Conservation (phyloP, 164 flowering plant species). For the Cinnamomum micranthum region DNA sequence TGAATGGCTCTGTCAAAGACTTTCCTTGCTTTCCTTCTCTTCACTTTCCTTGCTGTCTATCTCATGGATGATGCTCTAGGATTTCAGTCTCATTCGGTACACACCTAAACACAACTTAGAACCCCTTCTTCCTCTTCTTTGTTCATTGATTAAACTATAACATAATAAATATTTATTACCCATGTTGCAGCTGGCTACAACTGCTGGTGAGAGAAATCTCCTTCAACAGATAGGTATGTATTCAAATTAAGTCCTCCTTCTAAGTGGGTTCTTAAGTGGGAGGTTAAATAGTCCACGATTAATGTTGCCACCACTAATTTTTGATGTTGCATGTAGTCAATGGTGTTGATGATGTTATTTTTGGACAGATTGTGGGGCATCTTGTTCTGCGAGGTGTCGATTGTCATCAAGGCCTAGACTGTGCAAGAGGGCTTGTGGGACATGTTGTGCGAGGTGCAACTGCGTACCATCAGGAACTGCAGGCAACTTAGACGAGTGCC, state of each 20-base stretch:
- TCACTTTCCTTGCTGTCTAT: not conserved
- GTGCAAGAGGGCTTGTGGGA: slow-evolving; percentile 44
- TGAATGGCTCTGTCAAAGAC: slow-evolving; percentile 2
- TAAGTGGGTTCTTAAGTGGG: too few relatives aligned
- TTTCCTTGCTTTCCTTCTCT: not conserved
- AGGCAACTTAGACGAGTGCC: slow-evolving; percentile 27
- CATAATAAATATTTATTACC: not conserved
- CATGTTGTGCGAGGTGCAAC: slow-evolving; percentile 32
- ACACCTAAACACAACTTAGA: not conserved
- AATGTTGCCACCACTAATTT: not conserved
- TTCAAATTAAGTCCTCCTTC: too few relatives aligned
- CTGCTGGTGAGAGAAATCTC: not conserved
- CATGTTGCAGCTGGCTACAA: not conserved
- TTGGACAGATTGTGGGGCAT: slow-evolving; percentile 22
- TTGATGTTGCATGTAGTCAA: not conserved
- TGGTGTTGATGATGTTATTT: too few relatives aligned
- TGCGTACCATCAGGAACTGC: slow-evolving; percentile 43
- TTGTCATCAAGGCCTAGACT: slow-evolving; percentile 28
- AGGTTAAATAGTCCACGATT: not conserved
- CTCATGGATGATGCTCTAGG: not conserved
- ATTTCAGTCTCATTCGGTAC: not conserved
- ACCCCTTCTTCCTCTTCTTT: not conserved
- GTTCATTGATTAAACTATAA: not conserved
- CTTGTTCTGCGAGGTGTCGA: slow-evolving; percentile 25
- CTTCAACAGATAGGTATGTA: slow-evolving; percentile 1